Base-by-base conservation (phyloP, 2,329 filamentous ascomycete species). In the Trichophaea hybrida region DNA sequence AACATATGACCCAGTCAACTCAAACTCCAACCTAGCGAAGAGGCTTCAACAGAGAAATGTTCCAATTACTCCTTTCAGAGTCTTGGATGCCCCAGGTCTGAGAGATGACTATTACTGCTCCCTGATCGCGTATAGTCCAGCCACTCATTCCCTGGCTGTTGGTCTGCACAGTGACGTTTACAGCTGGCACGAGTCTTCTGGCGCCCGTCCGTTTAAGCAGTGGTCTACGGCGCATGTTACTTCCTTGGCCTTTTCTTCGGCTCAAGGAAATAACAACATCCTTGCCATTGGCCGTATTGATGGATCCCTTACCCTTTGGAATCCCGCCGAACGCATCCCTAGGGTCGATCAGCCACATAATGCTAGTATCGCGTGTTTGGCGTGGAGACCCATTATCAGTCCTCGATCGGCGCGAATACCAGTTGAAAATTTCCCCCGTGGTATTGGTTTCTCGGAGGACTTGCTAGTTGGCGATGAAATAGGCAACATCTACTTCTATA, bases 51-150 rank as follows among this genome's bases (percentile, higher is more conserved):
- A 32, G 59, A 74, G 77, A 57, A 72, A 75, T 38, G 75, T 93
- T 46, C 85, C 88, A 40, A 77, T 78, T 6, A 79, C 85, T 15
- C 87, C 89, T 4, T 94, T 94, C 74, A 86, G 86, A 73, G 86
- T 96, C 5, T 77, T 98, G 4, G 88, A 96, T 73, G 91, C 91
- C 6, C 89, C 90, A 2, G 81, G 82, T 55, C 76, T 97, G n/a
- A 82, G 88, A 59, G 89, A 97, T 68, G 91, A 98, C 72, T 98
- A 90, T 71, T 98, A 98, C 71, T 96, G 89, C 73, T 93, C 90
- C 0, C 78, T 90, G 1, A 77, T 98, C 57, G 88, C 93, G 7
- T 97, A 95, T 71, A 94, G 85, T 0, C 72, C 78, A 44, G 85
- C 80, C 6, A 80, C 82, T 55, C 80, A 85, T 57, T 86, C 84